phyloP scores from a whole-genome alignment of 2,329 filamentous ascomycete species.

The Fonsecaea monophora region DNA sequence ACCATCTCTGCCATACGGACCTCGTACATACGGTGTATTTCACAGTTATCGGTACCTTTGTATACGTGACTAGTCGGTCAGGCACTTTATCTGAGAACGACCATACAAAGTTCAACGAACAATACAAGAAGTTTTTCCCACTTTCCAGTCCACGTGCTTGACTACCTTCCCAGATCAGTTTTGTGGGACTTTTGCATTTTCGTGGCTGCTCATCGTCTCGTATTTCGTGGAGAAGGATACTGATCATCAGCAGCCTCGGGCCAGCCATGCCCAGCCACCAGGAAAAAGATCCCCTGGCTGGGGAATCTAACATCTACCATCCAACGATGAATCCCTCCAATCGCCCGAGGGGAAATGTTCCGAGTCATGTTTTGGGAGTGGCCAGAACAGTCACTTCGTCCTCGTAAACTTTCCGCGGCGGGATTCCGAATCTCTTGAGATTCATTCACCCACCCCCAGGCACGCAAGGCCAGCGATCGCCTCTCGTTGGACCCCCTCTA shows the following conservation, averaged over 20 bases:
- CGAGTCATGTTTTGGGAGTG: background rate
- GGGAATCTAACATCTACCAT: background rate
- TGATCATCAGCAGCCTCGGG: background rate
- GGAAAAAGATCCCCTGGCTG: background rate
- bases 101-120: no score
- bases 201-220: background rate
- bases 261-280: background rate
- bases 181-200: background rate
- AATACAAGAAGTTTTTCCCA: background rate
- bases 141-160: background rate
- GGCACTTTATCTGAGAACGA: background rate
- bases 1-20: no score
- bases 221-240: background rate
- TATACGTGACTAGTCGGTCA: background rate
- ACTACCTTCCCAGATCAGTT: background rate
- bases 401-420: conserved; percentile 16
- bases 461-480: no score
- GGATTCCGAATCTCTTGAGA: conserved; percentile 3
- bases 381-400: background rate
- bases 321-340: background rate
- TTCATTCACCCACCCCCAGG: no score
- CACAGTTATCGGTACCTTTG: no score
- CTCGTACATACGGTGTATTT: no score
- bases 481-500: no score
- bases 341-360: background rate